A percentile compares a stretch with the other conserved stretches of the same genome.
These are phyloP conservation scores for Artemisia tridentata DNA, from an alignment of 129 eudicot species.

Conservation along the genomic window DNA sequence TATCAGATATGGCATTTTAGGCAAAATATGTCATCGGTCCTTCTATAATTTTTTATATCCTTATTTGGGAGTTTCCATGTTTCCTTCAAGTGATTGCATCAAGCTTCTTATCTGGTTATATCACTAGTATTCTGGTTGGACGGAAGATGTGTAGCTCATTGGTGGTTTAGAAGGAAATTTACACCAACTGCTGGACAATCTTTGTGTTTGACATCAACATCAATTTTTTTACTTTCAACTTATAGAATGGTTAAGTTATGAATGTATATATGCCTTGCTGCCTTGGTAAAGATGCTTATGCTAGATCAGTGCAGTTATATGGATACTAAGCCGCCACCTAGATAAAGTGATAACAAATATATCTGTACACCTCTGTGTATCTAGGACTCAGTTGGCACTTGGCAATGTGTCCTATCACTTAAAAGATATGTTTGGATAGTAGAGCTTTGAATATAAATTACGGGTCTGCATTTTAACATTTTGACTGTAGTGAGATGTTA, in stretches of 20 bases:
- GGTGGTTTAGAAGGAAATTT: neutral
- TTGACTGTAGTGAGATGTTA: neutral
- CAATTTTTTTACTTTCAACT: neutral
- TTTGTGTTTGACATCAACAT: constrained; percentile 5
- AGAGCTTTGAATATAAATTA: neutral
- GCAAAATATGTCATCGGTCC: neutral
- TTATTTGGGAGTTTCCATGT: neutral
- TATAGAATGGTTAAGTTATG: neutral
- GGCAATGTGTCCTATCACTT: neutral
- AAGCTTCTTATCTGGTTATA: neutral
- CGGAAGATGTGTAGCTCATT: neutral
- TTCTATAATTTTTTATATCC: neutral
- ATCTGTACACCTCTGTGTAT: too few relatives aligned
- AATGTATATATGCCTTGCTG: neutral
- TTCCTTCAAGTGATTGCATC: neutral
- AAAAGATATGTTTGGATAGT: constrained; percentile 1
- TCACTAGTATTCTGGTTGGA: neutral
- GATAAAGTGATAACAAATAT: neutral
- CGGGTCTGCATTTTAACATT: neutral
- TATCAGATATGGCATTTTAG: too few relatives aligned
- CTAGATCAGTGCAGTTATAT: neutral
- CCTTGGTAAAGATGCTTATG: neutral
- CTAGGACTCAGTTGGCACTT: too few relatives aligned
- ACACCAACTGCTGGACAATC: constrained; percentile 2
- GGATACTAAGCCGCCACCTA: neutral